Conservation (phyloP, 177 flowering plant species). For the Vitis hybrid region DNA sequence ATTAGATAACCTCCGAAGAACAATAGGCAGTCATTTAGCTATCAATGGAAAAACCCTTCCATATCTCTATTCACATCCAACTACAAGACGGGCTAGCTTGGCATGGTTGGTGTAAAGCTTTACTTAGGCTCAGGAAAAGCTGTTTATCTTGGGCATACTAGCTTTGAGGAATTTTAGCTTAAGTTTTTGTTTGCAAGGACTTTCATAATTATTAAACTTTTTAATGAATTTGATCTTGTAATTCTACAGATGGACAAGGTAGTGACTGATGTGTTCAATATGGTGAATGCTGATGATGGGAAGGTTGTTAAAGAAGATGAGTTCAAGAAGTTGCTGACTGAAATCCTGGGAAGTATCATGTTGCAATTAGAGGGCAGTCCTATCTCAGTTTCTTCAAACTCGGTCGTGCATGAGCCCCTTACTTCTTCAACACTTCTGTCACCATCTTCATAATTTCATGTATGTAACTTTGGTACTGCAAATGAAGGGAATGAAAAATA, state of each 20-base stretch:
- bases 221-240: background rate
- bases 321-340: constrained; percentile 72
- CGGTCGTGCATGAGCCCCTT: constrained; percentile 86
- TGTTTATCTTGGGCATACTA: too few relatives aligned
- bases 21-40: too few relatives aligned
- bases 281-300: constrained; percentile 67
- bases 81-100: too few relatives aligned
- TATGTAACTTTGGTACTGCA: background rate
- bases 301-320: constrained; percentile 67
- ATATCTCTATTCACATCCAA: too few relatives aligned
- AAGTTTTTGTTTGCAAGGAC: too few relatives aligned
- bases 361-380: constrained; percentile 76
- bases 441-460: constrained; percentile 19
- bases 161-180: too few relatives aligned
- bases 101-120: too few relatives aligned
- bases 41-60: too few relatives aligned
- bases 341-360: constrained; percentile 78
- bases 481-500: background rate
- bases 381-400: constrained; percentile 65
- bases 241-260: constrained; percentile 67
- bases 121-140: too few relatives aligned
- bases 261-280: constrained; percentile 46
- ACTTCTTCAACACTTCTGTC: constrained; percentile 51
- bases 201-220: too few relatives aligned
- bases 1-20: too few relatives aligned